Evolutionary conservation across 2,329 filamentous ascomycete species (phyloP).

Genomic region (Magnaporthales sp.): DNA sequence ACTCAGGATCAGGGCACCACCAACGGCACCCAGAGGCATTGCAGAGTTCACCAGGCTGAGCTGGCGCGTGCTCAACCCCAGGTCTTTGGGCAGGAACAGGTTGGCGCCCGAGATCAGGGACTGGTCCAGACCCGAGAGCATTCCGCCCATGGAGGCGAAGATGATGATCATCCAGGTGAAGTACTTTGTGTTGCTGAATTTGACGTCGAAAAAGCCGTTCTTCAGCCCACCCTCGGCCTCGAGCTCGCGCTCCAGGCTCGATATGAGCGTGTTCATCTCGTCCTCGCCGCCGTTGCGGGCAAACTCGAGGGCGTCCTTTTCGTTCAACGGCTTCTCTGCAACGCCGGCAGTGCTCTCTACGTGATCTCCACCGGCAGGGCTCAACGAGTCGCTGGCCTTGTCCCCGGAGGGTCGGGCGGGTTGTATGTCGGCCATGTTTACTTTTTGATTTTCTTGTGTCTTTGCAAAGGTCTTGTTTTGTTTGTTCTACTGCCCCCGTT

Average conservation of each 20-base stretch:
- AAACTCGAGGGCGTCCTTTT: background rate
- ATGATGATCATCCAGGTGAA: slow-evolving; percentile 62
- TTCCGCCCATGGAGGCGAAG: slow-evolving; percentile 68
- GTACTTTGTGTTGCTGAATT: slow-evolving; percentile 30
- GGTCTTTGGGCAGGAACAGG: slow-evolving; percentile 52
- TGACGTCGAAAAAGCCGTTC: slow-evolving; percentile 24
- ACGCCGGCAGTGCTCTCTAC: background rate
- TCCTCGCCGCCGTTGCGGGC: background rate
- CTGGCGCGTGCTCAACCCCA: slow-evolving; percentile 45
- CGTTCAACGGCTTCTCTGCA: background rate
- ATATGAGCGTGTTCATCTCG: background rate
- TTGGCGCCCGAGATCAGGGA: slow-evolving; percentile 65
- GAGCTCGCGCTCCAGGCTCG: background rate
- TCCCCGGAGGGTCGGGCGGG: background rate
- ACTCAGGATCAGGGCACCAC: slow-evolving; percentile 57
- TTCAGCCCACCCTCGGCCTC: slow-evolving; percentile 19
- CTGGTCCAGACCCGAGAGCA: slow-evolving; percentile 65
- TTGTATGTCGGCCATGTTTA: background rate
- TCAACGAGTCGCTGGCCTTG: background rate
- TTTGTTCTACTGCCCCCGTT: background rate
- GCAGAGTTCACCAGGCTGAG: slow-evolving; percentile 60
- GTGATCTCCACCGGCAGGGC: background rate
- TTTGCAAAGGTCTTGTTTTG: background rate
- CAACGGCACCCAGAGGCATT: slow-evolving; percentile 65
- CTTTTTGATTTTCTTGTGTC: background rate